These are phyloP conservation scores for Mycena sanguinolenta DNA, from an alignment of 768 basidiomycete species.

Conservation along the genomic window DNA sequence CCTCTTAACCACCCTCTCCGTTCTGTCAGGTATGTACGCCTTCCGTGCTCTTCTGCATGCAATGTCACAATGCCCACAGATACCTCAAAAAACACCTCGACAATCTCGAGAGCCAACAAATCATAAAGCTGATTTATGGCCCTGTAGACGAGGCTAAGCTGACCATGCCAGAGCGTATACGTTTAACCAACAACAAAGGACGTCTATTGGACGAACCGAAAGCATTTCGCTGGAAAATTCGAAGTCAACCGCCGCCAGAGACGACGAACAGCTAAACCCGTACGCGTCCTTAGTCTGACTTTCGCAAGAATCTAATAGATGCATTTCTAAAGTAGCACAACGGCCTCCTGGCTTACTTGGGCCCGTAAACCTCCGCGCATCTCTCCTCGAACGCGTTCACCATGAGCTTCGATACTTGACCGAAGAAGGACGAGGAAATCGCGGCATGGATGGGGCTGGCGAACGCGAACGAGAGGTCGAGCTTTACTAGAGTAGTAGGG, in stretches of 20 bases:
- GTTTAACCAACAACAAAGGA: not conserved
- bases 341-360: constrained; percentile 1
- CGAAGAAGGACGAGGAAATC: constrained; percentile 88
- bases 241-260: not conserved
- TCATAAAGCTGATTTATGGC: not conserved
- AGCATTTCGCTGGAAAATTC: constrained; percentile 24
- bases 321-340: constrained; percentile 1
- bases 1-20: constrained; percentile 18
- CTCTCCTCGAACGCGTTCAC: constrained; percentile 93
- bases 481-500: constrained; percentile 82
- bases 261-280: not conserved
- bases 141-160: not conserved
- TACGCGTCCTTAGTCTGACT: not conserved
- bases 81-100: constrained; percentile 38
- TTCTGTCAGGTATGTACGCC: constrained; percentile 12
- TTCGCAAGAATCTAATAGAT: not conserved
- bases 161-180: constrained; percentile 1
- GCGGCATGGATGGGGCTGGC: constrained; percentile 88
- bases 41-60: not conserved
- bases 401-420: constrained; percentile 90
- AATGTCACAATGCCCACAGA: constrained; percentile 5
- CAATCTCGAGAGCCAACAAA: constrained; percentile 19
- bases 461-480: constrained; percentile 90
- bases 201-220: not conserved
- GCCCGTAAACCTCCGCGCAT: constrained; percentile 80